Evolutionary conservation across 345 rosid species (phyloP).

Genomic region (Raphanus raphanistrum): DNA sequence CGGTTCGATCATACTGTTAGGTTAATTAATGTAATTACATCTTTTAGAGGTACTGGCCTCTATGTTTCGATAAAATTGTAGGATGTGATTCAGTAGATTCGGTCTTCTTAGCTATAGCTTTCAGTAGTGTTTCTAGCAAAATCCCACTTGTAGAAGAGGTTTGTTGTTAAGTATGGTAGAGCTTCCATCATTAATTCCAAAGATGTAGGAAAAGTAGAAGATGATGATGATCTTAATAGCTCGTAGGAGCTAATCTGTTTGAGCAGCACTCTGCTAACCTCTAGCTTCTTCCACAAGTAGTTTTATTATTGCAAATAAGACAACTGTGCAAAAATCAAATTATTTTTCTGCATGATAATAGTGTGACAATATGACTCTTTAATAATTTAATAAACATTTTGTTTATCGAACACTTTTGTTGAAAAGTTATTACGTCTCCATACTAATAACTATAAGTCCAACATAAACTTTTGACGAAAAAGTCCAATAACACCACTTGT

Average conservation of each 20-base stretch:
- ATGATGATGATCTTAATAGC: neutral
- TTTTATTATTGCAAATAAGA: neutral
- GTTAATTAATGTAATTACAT: neutral
- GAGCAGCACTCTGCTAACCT: neutral
- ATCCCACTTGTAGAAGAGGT: neutral
- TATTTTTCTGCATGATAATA: neutral
- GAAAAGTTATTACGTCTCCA: slow-evolving; percentile 24
- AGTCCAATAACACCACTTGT: neutral
- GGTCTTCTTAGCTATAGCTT: neutral
- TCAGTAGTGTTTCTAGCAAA: neutral
- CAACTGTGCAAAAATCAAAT: neutral
- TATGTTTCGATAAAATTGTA: neutral
- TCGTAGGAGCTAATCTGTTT: neutral
- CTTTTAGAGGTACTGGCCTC: neutral
- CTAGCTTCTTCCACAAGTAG: neutral
- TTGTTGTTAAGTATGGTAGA: neutral
- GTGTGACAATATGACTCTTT: neutral
- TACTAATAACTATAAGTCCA: slow-evolving; percentile 29
- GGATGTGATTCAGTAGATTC: neutral
- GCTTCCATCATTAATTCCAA: neutral
- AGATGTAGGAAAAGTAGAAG: neutral
- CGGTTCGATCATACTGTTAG: neutral
- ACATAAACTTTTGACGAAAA: neutral
- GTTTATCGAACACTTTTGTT: slow-evolving; percentile 15
- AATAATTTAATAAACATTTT: neutral